Conservation (phyloP, 257 asterid genomes). For the Solanum chiquidenum region DNA sequence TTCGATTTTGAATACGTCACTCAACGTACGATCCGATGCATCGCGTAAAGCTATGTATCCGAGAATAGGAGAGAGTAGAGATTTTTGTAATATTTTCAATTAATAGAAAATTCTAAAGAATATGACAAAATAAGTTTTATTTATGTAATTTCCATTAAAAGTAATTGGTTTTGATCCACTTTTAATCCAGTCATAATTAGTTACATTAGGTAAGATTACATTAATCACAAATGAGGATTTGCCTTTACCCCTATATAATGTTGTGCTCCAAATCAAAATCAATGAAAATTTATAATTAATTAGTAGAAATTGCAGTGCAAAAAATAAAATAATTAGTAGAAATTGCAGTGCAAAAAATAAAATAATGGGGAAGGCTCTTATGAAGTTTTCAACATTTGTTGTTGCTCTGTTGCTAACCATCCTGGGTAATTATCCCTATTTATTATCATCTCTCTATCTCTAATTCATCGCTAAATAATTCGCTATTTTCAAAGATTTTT, state of each 20-base stretch:
- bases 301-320: not conserved
- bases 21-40: too few species aligned
- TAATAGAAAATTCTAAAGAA: too few species aligned
- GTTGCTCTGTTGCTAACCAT: not conserved
- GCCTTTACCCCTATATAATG: not conserved
- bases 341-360: not conserved
- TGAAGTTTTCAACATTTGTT: not conserved
- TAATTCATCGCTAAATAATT: not conserved
- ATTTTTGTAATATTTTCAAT: too few species aligned
- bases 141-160: too few species aligned
- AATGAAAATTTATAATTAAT: not conserved
- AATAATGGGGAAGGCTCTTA: not conserved
- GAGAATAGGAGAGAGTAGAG: too few species aligned
- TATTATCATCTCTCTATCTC: not conserved
- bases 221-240: not conserved
- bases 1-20: too few species aligned
- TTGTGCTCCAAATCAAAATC: not conserved
- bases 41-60: too few species aligned
- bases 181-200: not conserved
- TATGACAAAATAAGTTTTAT: too few species aligned
- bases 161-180: not conserved
- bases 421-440: not conserved
- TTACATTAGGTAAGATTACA: not conserved
- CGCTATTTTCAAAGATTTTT: not conserved
- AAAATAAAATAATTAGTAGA: not conserved